Evolutionary conservation across 257 asterid genomes (phyloP).

Genomic region (Solanum lignicaule): DNA sequence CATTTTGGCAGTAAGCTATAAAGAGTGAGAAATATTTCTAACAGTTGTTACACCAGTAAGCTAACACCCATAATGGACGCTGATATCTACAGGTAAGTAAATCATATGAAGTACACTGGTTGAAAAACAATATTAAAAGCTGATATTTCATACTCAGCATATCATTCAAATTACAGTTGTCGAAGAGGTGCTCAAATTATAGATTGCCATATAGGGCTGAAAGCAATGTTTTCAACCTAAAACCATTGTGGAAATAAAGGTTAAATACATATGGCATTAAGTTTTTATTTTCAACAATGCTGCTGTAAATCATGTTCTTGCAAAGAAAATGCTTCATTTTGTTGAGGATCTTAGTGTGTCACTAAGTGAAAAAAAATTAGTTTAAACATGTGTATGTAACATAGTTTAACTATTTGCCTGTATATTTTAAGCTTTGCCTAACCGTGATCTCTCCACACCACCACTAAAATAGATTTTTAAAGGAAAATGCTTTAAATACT

Average conservation of each 20-base stretch:
- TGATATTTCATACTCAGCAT: not conserved
- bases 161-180: not conserved
- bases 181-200: not conserved
- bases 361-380: not conserved
- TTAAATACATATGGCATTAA: not conserved
- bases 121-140: not conserved
- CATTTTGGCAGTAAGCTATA: not conserved
- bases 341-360: not conserved
- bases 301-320: not conserved
- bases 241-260: not conserved
- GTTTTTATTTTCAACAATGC: no score
- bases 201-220: not conserved
- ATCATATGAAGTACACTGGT: not conserved
- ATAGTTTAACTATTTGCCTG: not conserved
- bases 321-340: not conserved
- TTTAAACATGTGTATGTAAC: not conserved
- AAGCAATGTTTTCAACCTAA: not conserved
- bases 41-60: not conserved
- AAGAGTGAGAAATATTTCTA: not conserved
- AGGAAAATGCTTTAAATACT: not conserved
- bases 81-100: not conserved
- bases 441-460: not conserved
- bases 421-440: not conserved
- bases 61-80: not conserved
- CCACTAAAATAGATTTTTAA: not conserved